phyloP scores from a whole-genome alignment of 805 yeast species.

The Alloascoidea hylecoeti region DNA sequence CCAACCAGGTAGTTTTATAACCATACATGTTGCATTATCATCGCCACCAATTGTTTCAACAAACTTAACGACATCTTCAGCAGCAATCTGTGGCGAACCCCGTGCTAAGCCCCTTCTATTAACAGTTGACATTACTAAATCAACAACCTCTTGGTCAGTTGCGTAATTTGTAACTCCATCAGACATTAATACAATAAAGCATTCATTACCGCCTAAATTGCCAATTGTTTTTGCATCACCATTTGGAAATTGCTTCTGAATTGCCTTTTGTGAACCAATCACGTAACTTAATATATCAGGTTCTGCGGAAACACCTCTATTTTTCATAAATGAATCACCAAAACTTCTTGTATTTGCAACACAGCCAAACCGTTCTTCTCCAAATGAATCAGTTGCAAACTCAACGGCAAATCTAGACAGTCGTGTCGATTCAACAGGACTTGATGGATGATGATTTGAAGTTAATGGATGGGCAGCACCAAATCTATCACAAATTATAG shows the following conservation, averaged over 20 bases:
- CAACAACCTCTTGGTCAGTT: constrained; percentile 86
- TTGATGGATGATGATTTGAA: constrained; percentile 74
- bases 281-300: constrained; percentile 69
- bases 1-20: constrained; percentile 79
- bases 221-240: constrained; percentile 20
- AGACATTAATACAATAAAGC: constrained; percentile 60
- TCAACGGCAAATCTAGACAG: constrained; percentile 49
- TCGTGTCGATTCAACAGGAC: constrained; percentile 63
- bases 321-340: constrained; percentile 76
- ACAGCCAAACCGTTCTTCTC: constrained; percentile 71
- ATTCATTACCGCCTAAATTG: constrained; percentile 64
- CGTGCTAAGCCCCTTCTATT: constrained; percentile 45
- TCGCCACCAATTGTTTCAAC: constrained; percentile 82
- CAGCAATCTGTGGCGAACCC: constrained; percentile 78
- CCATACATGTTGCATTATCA: constrained; percentile 90
- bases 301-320: constrained; percentile 80
- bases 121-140: constrained; percentile 59
- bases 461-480: constrained; percentile 77
- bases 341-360: constrained; percentile 90
- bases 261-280: constrained; percentile 41
- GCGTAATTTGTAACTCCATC: constrained; percentile 81
- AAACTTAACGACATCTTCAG: constrained; percentile 73
- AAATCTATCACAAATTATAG: constrained; percentile 65
- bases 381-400: constrained; percentile 77
- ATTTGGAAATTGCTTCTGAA: constrained; percentile 17